Evolutionary conservation across 345 rosid species (phyloP), one percentile per base, ranked within the genome.

Genomic region (Euphorbia lathyris): DNA sequence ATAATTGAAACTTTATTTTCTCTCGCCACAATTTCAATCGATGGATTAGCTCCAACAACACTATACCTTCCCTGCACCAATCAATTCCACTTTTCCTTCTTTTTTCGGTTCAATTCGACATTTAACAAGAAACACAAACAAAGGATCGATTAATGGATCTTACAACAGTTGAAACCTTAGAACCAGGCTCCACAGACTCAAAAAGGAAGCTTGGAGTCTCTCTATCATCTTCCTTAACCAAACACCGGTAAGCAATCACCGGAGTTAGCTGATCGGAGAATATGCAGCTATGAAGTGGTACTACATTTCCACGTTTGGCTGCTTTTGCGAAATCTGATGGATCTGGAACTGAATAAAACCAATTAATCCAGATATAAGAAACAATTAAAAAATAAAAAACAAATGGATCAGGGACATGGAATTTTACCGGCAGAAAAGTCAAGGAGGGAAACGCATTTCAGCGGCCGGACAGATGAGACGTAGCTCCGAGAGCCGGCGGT

Each of bases 231-330:
- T 85, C 97, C 70, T 77, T 78, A n/a, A 90, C 97, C 75, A 95
- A 65, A 77, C 99, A 95, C 43, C 97, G 87, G 66, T 90, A 92
- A 52, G 96, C 99, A 66, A 86, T 77, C 60, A 95, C 88, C 0
- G 97, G 99, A 61, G 93, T 95, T 13, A 92, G 92, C 66, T 88
- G 97, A 75, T 95, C 99, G 2, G 92, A 82, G 84, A 92, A 95
- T 62, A 95, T 83, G 67, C 92, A 88, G 0, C 79, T 79, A 69
- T 80, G 86, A 27, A 95, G 79, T 0, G 96, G 97, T n/a, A 92
- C 80, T 20, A 95, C 65, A 67, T 90, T 91, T 32, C 88, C 91
- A 8, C 64, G 66, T 72, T 80, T 80, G 1, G 92, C 85, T 16
- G 88, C 97, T 81, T 88, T 97, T 30, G 42, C 66, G 16, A 92